These are phyloP conservation scores for Exophiala lecanii-corni DNA, from an alignment of 2,329 filamentous ascomycete species.

Conservation along the genomic window DNA sequence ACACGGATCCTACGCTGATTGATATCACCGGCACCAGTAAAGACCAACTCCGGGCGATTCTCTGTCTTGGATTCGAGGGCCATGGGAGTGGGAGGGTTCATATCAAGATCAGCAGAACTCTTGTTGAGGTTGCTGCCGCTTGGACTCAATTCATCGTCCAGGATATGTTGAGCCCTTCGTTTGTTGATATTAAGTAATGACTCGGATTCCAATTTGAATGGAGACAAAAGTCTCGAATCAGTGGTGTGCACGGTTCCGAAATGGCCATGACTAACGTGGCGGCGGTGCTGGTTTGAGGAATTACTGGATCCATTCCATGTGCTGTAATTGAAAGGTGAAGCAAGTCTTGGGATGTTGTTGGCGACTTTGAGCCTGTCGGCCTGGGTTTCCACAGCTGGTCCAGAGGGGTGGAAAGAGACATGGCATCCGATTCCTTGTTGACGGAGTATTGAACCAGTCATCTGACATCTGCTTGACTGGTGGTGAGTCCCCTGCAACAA, in stretches of 20 bases:
- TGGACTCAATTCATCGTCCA: conserved; percentile 49
- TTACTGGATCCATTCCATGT: conserved; percentile 43
- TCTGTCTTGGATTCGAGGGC: conserved; percentile 42
- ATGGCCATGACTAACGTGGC: conserved; percentile 33
- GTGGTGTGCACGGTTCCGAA: conserved; percentile 44
- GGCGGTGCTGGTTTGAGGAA: conserved; percentile 28
- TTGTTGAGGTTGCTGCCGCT: conserved; percentile 35
- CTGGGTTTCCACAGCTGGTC: conserved; percentile 22
- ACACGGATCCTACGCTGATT: conserved; percentile 55
- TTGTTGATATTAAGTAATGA: conserved; percentile 50
- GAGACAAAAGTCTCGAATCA: conserved; percentile 44
- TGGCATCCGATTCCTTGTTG: conserved; percentile 14
- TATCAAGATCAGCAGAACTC: conserved; percentile 32
- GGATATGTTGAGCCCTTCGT: conserved; percentile 52
- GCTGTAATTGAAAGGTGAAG: conserved; percentile 47
- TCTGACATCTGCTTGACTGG: conserved; percentile 24
- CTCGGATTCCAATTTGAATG: conserved; percentile 52
- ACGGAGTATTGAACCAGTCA: conserved; percentile 37
- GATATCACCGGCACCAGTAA: conserved; percentile 35
- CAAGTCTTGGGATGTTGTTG: conserved; percentile 38
- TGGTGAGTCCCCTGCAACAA: conserved; percentile 31
- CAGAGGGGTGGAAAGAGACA: conserved; percentile 21
- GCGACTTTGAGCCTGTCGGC: conserved; percentile 20
- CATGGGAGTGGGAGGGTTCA: conserved; percentile 28
- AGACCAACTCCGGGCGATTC: conserved; percentile 23